Base-by-base conservation (phyloP, 75 land plant species). In the Pseudotsuga menziesii region DNA sequence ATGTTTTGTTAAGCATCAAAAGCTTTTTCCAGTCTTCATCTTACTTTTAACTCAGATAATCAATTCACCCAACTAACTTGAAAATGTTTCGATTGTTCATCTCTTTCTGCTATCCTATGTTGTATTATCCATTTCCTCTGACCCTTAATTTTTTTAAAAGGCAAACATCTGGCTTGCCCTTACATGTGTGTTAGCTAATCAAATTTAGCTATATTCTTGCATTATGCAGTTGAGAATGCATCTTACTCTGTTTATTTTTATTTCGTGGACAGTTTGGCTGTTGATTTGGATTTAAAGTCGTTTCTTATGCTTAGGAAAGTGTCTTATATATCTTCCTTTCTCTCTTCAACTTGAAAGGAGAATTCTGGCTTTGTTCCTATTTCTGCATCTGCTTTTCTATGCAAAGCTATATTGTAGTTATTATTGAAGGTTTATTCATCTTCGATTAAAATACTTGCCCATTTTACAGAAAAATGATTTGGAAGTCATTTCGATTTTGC, bases 401-500 rank as follows among this genome's bases (percentile, higher is more conserved):
- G 44, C 52, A 41, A 19, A 17, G 72, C 72, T 63, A 12, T 23
- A 69, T 69, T 69, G 23, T 9, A 41, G n/a, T 41, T 41, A 39
- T 8, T 69, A 20, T 41, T 41, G 72, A 69, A 69, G 72, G 23
- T 69, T 69, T 41, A 20, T 69, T 69, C n/a, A 19, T 39, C 0
- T 69, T 16, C 20, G 52, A 41, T 44, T 69, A 19, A 12, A n/a
- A 41, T 7, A 15, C 5, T 69, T 69, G n/a, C 23, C 54, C 20
- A 35, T 36, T 69, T 48, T 48, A 48, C 48, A 39, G 36, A 39
- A 20, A 41, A 41, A 17, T 69, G 72, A 44, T 4, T 20, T 69
- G 13, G 52, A n/a, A n/a, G 4, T 69, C 0, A 20, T n/a, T 69
- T 20, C 4, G 25, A 41, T 69, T 12, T 82, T 83, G 26, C 85